Base-by-base conservation (phyloP, 495 filamentous ascomycete species). In the Tuber aestivum region DNA sequence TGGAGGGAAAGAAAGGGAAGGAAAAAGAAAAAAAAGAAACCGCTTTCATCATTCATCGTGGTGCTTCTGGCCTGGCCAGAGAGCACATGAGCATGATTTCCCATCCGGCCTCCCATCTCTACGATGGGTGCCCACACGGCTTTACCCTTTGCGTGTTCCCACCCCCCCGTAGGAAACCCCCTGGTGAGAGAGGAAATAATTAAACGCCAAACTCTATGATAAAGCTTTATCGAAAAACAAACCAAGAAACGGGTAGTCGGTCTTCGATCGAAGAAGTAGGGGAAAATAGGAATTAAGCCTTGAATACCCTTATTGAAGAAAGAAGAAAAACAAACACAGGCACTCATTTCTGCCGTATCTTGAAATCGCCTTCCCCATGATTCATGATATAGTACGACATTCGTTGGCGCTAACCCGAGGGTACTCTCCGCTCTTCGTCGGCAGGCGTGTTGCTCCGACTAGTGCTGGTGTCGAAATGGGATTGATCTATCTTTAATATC, bases 401-500 rank as follows among this genome's bases (percentile, higher is more conserved):
- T 65, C 56, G 35, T 65, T 65, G 32, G 35, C 27, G 56, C 27
- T 32, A 18, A 20, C 27, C 56, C 56, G 4, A 65, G 32, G 56
- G 56, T 20, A 32, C 56, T 65, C 56, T 65, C 27, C 56, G 32
- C 56, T 65, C 27, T 35, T 65, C 56, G 56, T 80, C 77, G 50
- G 79, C 77, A 71, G 78, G 78, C 37, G 81, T 74, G 83, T 74
- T 56, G 80, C 82, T 80, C 83, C 85, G 72, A 82, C 81, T 74
- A 79, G 80, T 73, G 86, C 82, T 65, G 85, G 84, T 72, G 27
- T 65, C 56, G 83, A 86, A 81, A 85, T 84, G 82, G 74, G 80
- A 81, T 82, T 90, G 88, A 78, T 91, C 89, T 75, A 97, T 91
- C 81, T 90, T 90, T 79, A 93, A 85, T 79, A 98, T 95, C 95